Evolutionary conservation across 2,329 filamentous ascomycete genomes (phyloP).

Genomic region (Ceratocystis variospora): DNA sequence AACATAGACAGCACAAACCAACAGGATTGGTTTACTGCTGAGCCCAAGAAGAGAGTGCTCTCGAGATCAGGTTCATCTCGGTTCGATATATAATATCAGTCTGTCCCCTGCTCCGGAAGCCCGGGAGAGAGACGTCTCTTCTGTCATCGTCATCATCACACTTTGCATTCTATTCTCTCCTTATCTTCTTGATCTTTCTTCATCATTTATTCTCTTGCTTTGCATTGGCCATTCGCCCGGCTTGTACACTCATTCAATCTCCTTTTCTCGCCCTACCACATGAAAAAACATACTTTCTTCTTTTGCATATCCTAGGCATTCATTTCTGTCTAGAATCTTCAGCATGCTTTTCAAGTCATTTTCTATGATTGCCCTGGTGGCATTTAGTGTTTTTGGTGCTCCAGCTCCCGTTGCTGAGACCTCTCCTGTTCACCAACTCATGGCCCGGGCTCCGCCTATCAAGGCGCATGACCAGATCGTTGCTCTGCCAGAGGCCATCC

Average conservation of each 20-base stretch:
- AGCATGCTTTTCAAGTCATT: conserved; percentile 16
- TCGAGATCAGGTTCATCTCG: not conserved
- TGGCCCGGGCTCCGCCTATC: conserved; percentile 21
- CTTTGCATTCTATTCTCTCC: not conserved
- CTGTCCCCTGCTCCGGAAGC: not conserved
- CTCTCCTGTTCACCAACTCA: conserved; percentile 22
- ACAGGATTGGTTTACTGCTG: too few relatives aligned
- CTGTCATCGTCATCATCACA: not conserved
- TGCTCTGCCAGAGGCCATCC: conserved; percentile 26
- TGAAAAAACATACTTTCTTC: too few relatives aligned
- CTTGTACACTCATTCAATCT: conserved; percentile 20
- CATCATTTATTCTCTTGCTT: not conserved
- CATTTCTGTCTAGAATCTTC: not conserved
- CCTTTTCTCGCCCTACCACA: not conserved
- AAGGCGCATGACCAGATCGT: conserved; percentile 26
- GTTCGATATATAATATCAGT: not conserved
- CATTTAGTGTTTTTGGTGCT: conserved; percentile 2
- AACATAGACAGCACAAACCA: too few relatives aligned
- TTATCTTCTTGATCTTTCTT: not conserved
- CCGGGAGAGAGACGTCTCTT: not conserved
- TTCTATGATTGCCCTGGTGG: conserved; percentile 9
- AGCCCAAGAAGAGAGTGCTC: too few relatives aligned
- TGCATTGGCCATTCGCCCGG: not conserved
- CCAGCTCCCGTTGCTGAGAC: not conserved
- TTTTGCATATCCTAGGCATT: not conserved